Evolutionary conservation across 106 monocot genomes (phyloP).

Genomic region (Allium sativum): DNA sequence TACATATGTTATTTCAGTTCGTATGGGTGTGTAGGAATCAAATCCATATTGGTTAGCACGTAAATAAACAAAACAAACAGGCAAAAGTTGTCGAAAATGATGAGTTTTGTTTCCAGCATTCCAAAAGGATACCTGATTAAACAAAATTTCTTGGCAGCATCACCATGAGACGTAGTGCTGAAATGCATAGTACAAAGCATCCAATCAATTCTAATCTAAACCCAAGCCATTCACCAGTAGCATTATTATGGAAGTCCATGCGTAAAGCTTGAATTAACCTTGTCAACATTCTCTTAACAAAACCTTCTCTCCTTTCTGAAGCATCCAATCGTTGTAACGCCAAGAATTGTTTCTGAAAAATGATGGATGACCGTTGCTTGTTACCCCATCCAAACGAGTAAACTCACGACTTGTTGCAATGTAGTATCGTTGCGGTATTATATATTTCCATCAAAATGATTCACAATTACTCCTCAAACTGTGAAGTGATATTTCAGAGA

Average conservation of each 20-base stretch:
- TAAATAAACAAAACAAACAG: too few species aligned
- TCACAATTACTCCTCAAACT: too few species aligned
- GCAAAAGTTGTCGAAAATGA: too few species aligned
- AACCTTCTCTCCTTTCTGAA: conserved; percentile 63
- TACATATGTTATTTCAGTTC: too few species aligned
- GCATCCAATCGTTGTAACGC: conserved; percentile 58
- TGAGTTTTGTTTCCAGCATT: too few species aligned
- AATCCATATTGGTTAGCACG: too few species aligned
- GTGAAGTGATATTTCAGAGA: too few species aligned
- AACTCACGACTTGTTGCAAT: conserved; percentile 64
- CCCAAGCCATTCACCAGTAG: conserved; percentile 64
- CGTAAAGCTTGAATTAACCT: conserved; percentile 51
- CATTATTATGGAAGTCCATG: conserved; percentile 78
- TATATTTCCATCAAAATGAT: too few species aligned
- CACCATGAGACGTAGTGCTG: conserved; percentile 59
- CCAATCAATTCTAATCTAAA: conserved; percentile 69
- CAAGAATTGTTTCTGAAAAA: conserved; percentile 69
- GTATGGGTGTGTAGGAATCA: too few species aligned
- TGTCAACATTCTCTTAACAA: conserved; percentile 30
- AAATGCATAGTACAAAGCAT: conserved; percentile 36
- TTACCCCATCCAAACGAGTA: conserved; percentile 71
- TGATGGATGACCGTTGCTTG: conserved; percentile 85
- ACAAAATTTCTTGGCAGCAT: conserved; percentile 51
- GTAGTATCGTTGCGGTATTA: conserved; percentile 55
- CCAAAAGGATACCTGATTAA: conserved; percentile 76